phyloP scores from a whole-genome alignment of 805 yeast genomes.

The Wickerhamiella sergipiensis region DNA sequence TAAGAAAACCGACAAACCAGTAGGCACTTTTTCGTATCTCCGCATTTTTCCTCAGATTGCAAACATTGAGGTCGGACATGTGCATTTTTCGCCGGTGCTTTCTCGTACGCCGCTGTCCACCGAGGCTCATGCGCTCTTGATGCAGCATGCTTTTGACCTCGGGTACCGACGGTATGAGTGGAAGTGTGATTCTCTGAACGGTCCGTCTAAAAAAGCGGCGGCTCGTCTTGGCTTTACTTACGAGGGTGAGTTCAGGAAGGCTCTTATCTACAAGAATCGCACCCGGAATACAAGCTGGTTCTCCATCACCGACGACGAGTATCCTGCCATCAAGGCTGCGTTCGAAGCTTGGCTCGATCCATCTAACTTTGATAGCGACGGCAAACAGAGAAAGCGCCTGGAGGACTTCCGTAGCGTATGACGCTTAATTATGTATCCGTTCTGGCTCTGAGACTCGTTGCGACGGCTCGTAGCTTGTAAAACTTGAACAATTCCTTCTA shows the following conservation, averaged over 20 bases:
- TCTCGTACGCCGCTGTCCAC: slow-evolving; percentile 22
- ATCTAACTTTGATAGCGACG: slow-evolving; percentile 18
- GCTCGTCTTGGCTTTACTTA: slow-evolving; percentile 22
- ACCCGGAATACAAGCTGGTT: slow-evolving; percentile 25
- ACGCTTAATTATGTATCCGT: too few relatives aligned
- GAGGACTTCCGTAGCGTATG: background rate
- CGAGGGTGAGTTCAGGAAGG: slow-evolving; percentile 25
- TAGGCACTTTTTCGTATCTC: slow-evolving; percentile 20
- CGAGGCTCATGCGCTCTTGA: slow-evolving; percentile 23
- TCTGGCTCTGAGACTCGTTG: too few relatives aligned
- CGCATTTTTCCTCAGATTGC: slow-evolving; percentile 22
- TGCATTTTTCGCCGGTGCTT: slow-evolving; percentile 16
- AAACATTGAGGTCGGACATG: slow-evolving; percentile 22
- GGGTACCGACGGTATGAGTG: slow-evolving; percentile 25
- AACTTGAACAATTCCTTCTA: too few relatives aligned
- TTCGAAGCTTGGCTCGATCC: slow-evolving; percentile 20
- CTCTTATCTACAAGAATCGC: slow-evolving; percentile 20
- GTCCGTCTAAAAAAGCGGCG: slow-evolving; percentile 23
- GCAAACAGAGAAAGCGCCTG: slow-evolving; percentile 19
- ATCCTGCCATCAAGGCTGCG: slow-evolving; percentile 18
- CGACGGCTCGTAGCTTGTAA: too few relatives aligned
- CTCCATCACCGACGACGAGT: slow-evolving; percentile 23
- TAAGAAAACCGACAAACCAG: slow-evolving; percentile 14
- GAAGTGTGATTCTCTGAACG: slow-evolving; percentile 25
- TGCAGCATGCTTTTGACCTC: slow-evolving; percentile 20